Evolutionary conservation across 169 alveolate species (phyloP).

Genomic region (Plasmodium ovale): DNA sequence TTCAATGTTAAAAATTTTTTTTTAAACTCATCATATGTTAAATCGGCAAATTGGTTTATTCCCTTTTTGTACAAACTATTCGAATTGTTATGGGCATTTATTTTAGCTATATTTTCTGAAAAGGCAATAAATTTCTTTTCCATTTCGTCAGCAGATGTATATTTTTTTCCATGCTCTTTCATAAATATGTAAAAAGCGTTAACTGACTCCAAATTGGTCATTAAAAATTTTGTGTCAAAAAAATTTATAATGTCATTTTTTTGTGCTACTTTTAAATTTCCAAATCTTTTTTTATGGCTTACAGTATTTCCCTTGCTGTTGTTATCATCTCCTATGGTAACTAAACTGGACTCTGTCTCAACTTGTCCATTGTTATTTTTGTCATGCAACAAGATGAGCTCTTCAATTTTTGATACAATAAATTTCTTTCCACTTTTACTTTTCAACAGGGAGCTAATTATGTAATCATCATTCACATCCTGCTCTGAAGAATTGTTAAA

Average conservation of each 20-base stretch:
- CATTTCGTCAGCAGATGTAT: conserved; percentile 39
- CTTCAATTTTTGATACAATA: conserved; percentile 38
- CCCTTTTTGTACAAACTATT: conserved; percentile 54
- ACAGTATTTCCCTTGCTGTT: neutral
- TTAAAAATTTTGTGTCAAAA: conserved; percentile 25
- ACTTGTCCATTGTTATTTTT: too few relatives aligned
- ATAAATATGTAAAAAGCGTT: conserved; percentile 50
- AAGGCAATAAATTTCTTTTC: conserved; percentile 50
- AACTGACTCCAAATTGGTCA: conserved; percentile 64
- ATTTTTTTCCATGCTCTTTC: conserved; percentile 21
- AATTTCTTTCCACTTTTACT: conserved; percentile 52
- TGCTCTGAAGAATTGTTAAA: neutral
- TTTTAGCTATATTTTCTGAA: conserved; percentile 21
- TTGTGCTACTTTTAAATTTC: conserved; percentile 7
- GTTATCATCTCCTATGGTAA: neutral
- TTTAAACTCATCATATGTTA: conserved; percentile 76
- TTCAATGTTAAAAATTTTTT: conserved; percentile 21
- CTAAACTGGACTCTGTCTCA: too few relatives aligned
- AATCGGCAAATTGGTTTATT: conserved; percentile 78
- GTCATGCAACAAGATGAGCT: neutral
- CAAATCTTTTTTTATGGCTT: conserved; percentile 3
- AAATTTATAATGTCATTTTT: neutral
- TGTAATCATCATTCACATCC: conserved; percentile 13
- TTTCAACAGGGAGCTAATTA: conserved; percentile 33
- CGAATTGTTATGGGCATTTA: conserved; percentile 64